Evolutionary conservation across 805 yeast species (phyloP).

Genomic region (Torulaspora microellipsoides): DNA sequence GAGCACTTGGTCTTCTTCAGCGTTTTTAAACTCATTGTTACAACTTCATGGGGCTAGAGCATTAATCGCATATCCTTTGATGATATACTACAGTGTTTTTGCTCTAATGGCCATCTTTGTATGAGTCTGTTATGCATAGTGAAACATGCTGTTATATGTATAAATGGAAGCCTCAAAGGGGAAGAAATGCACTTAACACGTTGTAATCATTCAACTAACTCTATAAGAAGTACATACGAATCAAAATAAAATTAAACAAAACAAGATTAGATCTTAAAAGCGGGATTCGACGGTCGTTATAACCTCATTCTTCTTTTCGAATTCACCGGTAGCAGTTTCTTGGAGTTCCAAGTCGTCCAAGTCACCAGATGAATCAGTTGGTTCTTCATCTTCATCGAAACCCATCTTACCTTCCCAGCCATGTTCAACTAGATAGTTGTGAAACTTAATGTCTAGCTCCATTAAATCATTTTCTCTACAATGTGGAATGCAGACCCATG

Average conservation of each 20-base stretch:
- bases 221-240: no score
- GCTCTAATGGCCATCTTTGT: slow-evolving; percentile 94
- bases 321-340: background rate
- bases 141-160: no score
- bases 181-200: background rate
- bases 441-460: slow-evolving; percentile 59
- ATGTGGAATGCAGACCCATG: slow-evolving; percentile 63
- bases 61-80: slow-evolving; percentile 88
- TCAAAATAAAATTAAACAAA: no score
- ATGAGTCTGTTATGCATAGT: no score
- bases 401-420: slow-evolving; percentile 55
- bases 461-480: slow-evolving; percentile 63
- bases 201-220: background rate
- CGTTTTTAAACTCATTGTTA: slow-evolving; percentile 82
- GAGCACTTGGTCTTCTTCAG: slow-evolving; percentile 93
- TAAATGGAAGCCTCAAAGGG: no score
- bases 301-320: slow-evolving; percentile 5
- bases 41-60: slow-evolving; percentile 81
- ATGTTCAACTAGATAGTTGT: slow-evolving; percentile 49
- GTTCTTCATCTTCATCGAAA: slow-evolving; percentile 15
- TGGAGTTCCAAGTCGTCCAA: background rate
- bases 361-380: background rate
- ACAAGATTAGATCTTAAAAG: background rate
- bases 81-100: slow-evolving; percentile 87
- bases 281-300: slow-evolving; percentile 7